Base-by-base conservation (phyloP, 129 eudicot species). In the Lactuca sativa region DNA sequence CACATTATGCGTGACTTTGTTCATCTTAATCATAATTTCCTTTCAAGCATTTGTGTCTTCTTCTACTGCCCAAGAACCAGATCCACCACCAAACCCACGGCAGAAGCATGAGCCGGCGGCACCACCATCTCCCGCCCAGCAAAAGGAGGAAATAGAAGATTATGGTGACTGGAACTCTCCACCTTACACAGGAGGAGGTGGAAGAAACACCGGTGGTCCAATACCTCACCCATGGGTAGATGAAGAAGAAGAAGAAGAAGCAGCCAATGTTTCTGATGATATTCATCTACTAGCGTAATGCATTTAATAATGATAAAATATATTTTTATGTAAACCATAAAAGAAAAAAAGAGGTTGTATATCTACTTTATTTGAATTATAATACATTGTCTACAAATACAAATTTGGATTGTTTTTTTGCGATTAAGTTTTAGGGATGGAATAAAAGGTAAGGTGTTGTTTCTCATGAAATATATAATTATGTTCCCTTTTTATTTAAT, bases 141-240 rank as follows among this genome's bases (percentile, higher is more conserved):
- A 34, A 15, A 30, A 65, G 55, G 41, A 43, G 6, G 32, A 8
- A 57, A 40, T 16, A 34, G 73, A 65, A 66, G 86, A 84, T 59
- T 81, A 84, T 13, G 78, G 78, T 0, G 16, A 13, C 33, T 72
- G 82, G 78, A 71, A 40, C 4, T 64, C 78, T 2, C 51, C 74
- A 9, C 89, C 93, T 14, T 56, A 73, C 72, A 16, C 41, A 38
- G 69, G 89, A 53, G 82, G 76, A 17, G 8, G 64, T 3, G 69
- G 25, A 12, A 47, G 25, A 12, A 47, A 47, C 25, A 21, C 3
- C 4, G 55, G 54, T 4, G 78, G 72, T 16, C 66, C 75, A 9
- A 69, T 81, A 67, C 86, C 84, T 16, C 86, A 85, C 34, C 34
- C 67, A 43, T 56, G 6, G 67, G 7, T 59, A 8, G 74, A 75